phyloP scores from a whole-genome alignment of 2,329 filamentous ascomycete genomes.

The Parasarocladium wereldwijsianum region DNA sequence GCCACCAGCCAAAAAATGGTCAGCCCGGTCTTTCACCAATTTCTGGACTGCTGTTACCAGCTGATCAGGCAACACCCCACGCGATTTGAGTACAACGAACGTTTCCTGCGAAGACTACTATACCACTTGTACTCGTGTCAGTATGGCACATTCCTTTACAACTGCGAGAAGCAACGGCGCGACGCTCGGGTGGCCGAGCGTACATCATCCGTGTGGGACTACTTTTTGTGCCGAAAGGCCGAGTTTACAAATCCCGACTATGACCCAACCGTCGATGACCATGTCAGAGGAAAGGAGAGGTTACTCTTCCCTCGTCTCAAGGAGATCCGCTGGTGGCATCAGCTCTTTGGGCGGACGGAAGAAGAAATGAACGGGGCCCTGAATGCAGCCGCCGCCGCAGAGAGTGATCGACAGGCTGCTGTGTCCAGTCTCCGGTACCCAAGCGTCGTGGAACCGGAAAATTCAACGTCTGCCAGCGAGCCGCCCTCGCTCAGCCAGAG shows the following conservation, averaged over 20 bases:
- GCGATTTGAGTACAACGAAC: constrained; percentile 91
- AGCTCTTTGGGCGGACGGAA: constrained; percentile 72
- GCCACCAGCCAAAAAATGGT: constrained; percentile 78
- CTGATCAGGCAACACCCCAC: constrained; percentile 71
- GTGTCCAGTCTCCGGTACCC: constrained; percentile 18
- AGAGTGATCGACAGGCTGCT: constrained; percentile 23
- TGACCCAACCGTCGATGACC: constrained; percentile 60
- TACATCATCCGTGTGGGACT: constrained; percentile 87
- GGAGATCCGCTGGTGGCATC: constrained; percentile 88
- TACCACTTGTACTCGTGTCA: constrained; percentile 95
- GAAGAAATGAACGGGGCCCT: constrained; percentile 78
- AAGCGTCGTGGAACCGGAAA: constrained; percentile 11
- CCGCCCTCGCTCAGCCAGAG: constrained; percentile 22
- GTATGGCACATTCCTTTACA: constrained; percentile 92
- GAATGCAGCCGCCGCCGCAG: constrained; percentile 37
- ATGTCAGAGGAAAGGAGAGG: constrained; percentile 63
- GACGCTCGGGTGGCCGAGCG: constrained; percentile 54
- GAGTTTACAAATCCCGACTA: constrained; percentile 79
- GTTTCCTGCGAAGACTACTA: constrained; percentile 74
- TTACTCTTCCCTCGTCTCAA: constrained; percentile 66
- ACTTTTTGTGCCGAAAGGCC: constrained; percentile 67
- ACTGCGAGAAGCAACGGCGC: constrained; percentile 77
- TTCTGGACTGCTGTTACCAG: constrained; percentile 88
- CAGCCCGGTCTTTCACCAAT: constrained; percentile 94
- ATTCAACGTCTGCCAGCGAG: constrained; percentile 16